Conservation (phyloP, 805 yeast genomes). For the Suhomyces pyralidae region DNA sequence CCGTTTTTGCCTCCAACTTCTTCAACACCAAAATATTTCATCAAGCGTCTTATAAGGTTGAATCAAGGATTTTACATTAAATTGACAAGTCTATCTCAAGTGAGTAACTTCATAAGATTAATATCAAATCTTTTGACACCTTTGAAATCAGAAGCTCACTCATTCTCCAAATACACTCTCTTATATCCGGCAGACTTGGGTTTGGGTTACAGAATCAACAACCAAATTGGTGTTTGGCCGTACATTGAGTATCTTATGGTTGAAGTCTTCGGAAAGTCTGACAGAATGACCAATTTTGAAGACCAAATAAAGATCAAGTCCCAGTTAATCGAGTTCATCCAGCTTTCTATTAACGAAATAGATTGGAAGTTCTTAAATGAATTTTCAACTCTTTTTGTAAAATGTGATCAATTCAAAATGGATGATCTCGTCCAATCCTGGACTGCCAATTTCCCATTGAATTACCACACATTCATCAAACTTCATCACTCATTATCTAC, state of each 20-base stretch:
- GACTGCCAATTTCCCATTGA: constrained; percentile 11
- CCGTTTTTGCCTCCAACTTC: constrained; percentile 7
- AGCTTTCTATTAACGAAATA: constrained; percentile 31
- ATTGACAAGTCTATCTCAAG: constrained; percentile 47
- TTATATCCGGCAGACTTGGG: constrained; percentile 69
- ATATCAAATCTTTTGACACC: constrained; percentile 42
- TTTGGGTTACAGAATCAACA: constrained; percentile 45
- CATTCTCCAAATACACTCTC: constrained; percentile 34
- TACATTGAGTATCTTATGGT: constrained; percentile 71
- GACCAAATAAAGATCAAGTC: constrained; percentile 49
- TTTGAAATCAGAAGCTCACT: constrained; percentile 17
- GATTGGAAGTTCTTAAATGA: constrained; percentile 49
- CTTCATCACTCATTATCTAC: constrained; percentile 69
- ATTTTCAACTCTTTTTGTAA: constrained; percentile 47
- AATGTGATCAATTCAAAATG: constrained; percentile 18
- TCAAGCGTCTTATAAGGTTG: constrained; percentile 15
- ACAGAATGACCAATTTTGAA: constrained; percentile 27
- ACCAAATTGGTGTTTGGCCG: constrained; percentile 66
- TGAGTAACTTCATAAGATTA: constrained; percentile 66
- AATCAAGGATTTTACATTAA: constrained; percentile 31
- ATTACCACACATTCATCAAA: constrained; percentile 40
- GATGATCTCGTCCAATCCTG: constrained; percentile 12
- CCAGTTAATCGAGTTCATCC: constrained; percentile 50
- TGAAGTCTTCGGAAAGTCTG: constrained; percentile 59
- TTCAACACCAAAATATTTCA: constrained; percentile 15